Evolutionary conservation across 305 asterid genomes (phyloP), one percentile per base, ranked within the genome.

Genomic region (Caryopteris hybrid): DNA sequence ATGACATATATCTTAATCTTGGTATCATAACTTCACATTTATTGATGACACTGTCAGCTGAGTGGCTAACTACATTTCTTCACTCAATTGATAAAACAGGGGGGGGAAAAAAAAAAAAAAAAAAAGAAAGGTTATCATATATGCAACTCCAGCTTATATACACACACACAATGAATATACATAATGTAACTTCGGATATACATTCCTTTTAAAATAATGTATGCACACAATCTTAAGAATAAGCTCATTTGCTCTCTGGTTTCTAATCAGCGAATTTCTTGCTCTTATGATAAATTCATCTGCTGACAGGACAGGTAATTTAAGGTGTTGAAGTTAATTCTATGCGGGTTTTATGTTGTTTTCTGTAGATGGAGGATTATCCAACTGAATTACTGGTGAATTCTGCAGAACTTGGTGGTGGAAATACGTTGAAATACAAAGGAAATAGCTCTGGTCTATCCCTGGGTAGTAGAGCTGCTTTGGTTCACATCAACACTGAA

Each of bases 291-390:
- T 34, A 39, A 11, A 57, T 51, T 23, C 51, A 38, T 27, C 47
- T 31, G 64, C 14, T 46, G 17, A 68, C 10, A 12, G 54, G 58
- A n/a, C 50, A 36, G 65, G 64, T 53, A 65, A 39, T 43, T 10
- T 70, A 18, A 50, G 76, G 68, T 42, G 46, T 67, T 75, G 27
- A 21, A 63, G 48, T 17, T 66, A 41, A 75, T 56, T 73, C 31
- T 53, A 48, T 74, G 39, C 4, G 12, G 59, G 54, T 27, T 46
- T 54, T 50, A 25, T 66, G 41, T 74, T 67, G 60, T 48, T 76
- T 81, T 50, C 63, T 81, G 82, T 74, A 88, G 96, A 71, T 74
- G 78, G 90, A 90, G 81, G 92, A 82, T 73, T 76, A 72, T 82
- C 90, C 88, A 67, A 81, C 86, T 68, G 92, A 76, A 74, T 64